phyloP scores from a whole-genome alignment of 2,329 filamentous ascomycete genomes.

The Ceratocystiopsis minuta region DNA sequence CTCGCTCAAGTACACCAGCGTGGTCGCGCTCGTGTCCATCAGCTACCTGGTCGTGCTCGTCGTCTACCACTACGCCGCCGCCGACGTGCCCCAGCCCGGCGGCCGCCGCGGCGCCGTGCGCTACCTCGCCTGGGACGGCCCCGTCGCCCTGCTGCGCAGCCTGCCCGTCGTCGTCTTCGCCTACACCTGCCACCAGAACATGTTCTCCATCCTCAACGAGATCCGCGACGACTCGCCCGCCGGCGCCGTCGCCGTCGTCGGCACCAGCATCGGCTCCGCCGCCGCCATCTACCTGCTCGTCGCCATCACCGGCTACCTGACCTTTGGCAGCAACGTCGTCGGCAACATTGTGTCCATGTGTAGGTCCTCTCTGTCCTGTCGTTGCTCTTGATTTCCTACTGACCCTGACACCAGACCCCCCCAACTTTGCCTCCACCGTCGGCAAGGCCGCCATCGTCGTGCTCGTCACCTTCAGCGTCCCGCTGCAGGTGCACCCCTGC shows the following conservation, averaged over 20 bases:
- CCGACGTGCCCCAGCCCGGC: constrained; percentile 20
- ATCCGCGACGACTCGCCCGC: constrained; percentile 65
- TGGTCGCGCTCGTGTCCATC: constrained; percentile 81
- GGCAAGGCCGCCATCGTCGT: constrained; percentile 90
- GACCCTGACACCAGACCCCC: constrained; percentile 30
- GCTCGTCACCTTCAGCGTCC: constrained; percentile 90
- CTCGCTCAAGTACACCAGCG: constrained; percentile 91
- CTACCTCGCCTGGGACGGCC: constrained; percentile 60
- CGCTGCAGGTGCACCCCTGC: constrained; percentile 88
- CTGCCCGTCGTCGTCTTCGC: constrained; percentile 94
- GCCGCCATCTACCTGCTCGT: constrained; percentile 76
- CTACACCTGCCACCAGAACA: constrained; percentile 99
- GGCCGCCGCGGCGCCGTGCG: constrained; percentile 46
- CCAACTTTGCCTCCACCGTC: constrained; percentile 71
- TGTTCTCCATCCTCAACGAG: constrained; percentile 98
- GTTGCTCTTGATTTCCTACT: background rate
- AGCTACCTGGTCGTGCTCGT: constrained; percentile 86
- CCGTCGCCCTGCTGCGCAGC: constrained; percentile 62
- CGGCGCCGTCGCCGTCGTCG: constrained; percentile 62
- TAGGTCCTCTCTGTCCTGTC: constrained; percentile 24
- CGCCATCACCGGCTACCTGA: constrained; percentile 86
- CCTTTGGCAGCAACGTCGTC: constrained; percentile 74
- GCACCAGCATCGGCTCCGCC: constrained; percentile 74
- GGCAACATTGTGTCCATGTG: constrained; percentile 93
- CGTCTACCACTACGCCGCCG: constrained; percentile 75